These are phyloP conservation scores for Fraxinus xanthoxyloides DNA, from an alignment of 305 asterid species.

Conservation along the genomic window DNA sequence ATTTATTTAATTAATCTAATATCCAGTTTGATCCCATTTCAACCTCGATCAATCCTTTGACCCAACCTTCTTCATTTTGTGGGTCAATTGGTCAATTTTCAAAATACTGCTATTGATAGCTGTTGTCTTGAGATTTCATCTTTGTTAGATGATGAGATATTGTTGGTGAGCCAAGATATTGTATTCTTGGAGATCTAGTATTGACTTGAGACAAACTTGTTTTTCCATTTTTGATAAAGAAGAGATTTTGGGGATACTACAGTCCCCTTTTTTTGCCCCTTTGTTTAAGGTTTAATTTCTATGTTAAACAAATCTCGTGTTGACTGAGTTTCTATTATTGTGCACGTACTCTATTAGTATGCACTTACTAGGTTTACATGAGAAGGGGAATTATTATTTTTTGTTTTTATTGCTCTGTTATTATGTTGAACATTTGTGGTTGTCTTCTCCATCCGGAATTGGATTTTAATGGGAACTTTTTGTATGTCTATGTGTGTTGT, in stretches of 20 bases:
- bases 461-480: neutral
- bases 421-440: neutral
- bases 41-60: neutral
- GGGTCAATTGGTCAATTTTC: neutral
- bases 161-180: neutral
- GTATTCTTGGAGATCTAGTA: neutral
- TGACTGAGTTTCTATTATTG: neutral
- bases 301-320: neutral
- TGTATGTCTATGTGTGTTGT: neutral
- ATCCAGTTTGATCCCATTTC: neutral
- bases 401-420: neutral
- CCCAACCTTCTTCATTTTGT: neutral
- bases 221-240: neutral
- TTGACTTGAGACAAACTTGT: neutral
- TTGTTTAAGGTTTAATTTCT: neutral
- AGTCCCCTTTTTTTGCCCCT: neutral
- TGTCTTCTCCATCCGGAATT: neutral
- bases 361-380: neutral
- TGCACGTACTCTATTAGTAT: neutral
- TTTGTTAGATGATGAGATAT: neutral
- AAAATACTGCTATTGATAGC: neutral
- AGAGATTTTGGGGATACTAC: neutral
- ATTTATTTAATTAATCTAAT: neutral
- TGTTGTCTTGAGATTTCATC: neutral
- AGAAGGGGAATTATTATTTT: neutral